Evolutionary conservation across 2,329 filamentous ascomycete species (phyloP).

Genomic region (Thielaviopsis euricoi): DNA sequence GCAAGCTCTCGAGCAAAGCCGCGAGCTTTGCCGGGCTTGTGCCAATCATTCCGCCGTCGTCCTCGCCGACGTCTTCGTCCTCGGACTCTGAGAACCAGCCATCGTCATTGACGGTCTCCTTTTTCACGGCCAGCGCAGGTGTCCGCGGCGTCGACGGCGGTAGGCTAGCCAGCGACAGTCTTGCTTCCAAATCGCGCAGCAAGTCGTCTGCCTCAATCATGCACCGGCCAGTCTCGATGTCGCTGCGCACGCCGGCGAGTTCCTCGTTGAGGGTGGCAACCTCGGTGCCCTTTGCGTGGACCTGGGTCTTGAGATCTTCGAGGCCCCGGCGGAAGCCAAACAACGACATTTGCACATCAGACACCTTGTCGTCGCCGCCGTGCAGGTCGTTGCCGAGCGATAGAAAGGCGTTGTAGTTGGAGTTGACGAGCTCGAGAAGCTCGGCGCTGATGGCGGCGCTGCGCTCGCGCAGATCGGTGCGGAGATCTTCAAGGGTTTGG

Average conservation of each 20-base stretch:
- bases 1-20: slow-evolving; percentile 25
- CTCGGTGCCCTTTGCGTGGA: slow-evolving; percentile 46
- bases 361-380: slow-evolving; percentile 81
- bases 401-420: slow-evolving; percentile 85
- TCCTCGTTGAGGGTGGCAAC: slow-evolving; percentile 47
- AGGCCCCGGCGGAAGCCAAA: slow-evolving; percentile 74
- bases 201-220: slow-evolving; percentile 53
- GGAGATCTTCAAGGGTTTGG: slow-evolving; percentile 88
- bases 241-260: slow-evolving; percentile 43
- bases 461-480: slow-evolving; percentile 67
- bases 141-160: slow-evolving; percentile 13
- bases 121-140: slow-evolving; percentile 18
- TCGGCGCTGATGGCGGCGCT: slow-evolving; percentile 68
- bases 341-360: slow-evolving; percentile 75
- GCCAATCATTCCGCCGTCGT: slow-evolving; percentile 23
- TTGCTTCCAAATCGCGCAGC: slow-evolving; percentile 44
- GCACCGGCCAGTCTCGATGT: slow-evolving; percentile 43
- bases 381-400: slow-evolving; percentile 64
- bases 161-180: slow-evolving; percentile 36
- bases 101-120: slow-evolving; percentile 13
- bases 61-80: slow-evolving; percentile 18
- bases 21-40: slow-evolving; percentile 19
- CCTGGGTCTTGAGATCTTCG: slow-evolving; percentile 51
- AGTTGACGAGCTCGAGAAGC: slow-evolving; percentile 84
- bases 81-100: slow-evolving; percentile 17